Conservation (phyloP, 1,284 basidiomycete genomes). For the Malassezia yamatoensis region DNA sequence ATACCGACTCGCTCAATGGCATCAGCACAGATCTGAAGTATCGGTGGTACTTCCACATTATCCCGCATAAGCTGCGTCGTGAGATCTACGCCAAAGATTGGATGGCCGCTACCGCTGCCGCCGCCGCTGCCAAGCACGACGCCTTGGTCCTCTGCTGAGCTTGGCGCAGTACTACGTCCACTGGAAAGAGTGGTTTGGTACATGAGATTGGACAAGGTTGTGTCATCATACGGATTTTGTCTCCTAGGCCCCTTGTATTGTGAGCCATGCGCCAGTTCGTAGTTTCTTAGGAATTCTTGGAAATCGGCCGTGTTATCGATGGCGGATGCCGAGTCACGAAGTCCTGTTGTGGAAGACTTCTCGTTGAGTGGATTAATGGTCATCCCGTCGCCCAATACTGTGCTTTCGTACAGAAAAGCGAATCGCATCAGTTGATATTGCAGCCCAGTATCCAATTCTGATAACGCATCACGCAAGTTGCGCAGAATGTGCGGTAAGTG, state of each 20-base stretch:
- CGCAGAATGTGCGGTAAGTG: slow-evolving; percentile 85
- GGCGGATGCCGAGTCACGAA: slow-evolving; percentile 74
- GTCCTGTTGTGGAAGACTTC: slow-evolving; percentile 51
- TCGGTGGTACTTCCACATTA: slow-evolving; percentile 72
- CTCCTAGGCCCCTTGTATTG: slow-evolving; percentile 50
- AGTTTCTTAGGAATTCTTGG: slow-evolving; percentile 93
- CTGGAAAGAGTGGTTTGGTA: slow-evolving; percentile 6
- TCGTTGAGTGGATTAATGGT: slow-evolving; percentile 63
- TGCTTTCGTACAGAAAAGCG: slow-evolving; percentile 84
- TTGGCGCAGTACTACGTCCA: background rate
- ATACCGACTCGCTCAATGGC: slow-evolving; percentile 71
- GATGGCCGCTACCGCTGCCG: slow-evolving; percentile 35
- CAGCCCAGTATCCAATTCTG: slow-evolving; percentile 90
- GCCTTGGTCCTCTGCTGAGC: slow-evolving; percentile 4
- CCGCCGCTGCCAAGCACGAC: background rate
- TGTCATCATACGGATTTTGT: slow-evolving; percentile 48
- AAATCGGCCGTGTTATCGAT: slow-evolving; percentile 94
- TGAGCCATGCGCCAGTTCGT: slow-evolving; percentile 66
- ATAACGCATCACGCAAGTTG: slow-evolving; percentile 84
- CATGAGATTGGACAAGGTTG: slow-evolving; percentile 30
- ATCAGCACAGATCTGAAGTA: slow-evolving; percentile 78
- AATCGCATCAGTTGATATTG: slow-evolving; percentile 94
- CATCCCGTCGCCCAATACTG: slow-evolving; percentile 75
- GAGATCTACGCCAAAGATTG: slow-evolving; percentile 72
- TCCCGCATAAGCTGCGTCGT: slow-evolving; percentile 83